phyloP scores from a whole-genome alignment of 108 stramenopile species.

The Nitzschia inconspicua region DNA sequence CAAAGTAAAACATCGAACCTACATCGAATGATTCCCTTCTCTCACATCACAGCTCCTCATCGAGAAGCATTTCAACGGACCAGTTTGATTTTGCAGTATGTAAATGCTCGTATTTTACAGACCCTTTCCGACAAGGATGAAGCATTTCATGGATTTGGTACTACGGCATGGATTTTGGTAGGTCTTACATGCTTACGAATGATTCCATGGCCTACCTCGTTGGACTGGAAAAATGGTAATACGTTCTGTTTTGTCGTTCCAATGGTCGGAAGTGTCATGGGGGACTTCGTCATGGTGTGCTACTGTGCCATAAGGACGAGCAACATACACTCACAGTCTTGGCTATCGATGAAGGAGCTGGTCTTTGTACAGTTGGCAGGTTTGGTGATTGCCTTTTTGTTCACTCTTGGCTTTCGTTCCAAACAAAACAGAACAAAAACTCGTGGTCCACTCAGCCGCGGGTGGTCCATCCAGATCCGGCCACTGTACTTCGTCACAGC shows the following conservation, averaged over 20 bases:
- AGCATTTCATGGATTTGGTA: no score
- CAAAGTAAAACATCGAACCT: neutral
- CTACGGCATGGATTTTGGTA: neutral
- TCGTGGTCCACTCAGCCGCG: no score
- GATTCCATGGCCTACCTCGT: neutral
- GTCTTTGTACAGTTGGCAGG: slow-evolving; percentile 2
- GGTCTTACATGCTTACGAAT: neutral
- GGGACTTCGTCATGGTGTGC: neutral
- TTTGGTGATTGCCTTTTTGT: neutral
- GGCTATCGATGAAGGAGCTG: slow-evolving; percentile 3
- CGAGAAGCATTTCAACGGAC: slow-evolving; percentile 7
- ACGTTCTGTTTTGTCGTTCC: slow-evolving; percentile 8
- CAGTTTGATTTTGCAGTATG: slow-evolving; percentile 10
- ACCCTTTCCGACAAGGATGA: neutral
- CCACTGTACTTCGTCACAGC: slow-evolving; percentile 1
- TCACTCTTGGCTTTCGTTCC: slow-evolving; percentile 5
- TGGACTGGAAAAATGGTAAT: slow-evolving; percentile 5
- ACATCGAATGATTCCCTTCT: neutral
- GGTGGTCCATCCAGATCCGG: neutral
- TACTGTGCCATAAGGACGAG: no score
- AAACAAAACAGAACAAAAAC: neutral
- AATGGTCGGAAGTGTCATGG: neutral
- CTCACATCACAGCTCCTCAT: neutral
- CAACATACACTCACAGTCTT: neutral
- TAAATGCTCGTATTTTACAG: neutral